Percentiles rank a stretch among this genome's conserved stretches.
Conservation (phyloP, 2,329 filamentous ascomycete species). For the Dactylellina leptospora region DNA sequence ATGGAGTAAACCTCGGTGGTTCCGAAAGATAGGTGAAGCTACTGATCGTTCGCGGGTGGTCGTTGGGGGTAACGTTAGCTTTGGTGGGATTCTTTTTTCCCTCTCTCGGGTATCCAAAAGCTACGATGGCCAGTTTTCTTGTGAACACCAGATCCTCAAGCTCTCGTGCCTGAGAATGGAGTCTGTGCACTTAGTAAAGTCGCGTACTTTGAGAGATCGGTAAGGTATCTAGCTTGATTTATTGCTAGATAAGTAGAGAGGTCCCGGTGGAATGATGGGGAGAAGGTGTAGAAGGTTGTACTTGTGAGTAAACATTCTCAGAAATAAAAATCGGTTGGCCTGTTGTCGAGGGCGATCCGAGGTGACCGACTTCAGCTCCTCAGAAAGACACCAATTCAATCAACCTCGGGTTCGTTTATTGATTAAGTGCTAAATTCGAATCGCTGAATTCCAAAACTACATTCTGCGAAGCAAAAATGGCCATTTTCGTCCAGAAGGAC, state of each 20-base stretch:
- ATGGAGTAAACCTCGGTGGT: background rate
- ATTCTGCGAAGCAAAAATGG: too few relatives aligned
- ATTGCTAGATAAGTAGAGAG: too few relatives aligned
- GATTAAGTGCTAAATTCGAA: too few relatives aligned
- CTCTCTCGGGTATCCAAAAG: too few relatives aligned
- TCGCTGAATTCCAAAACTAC: too few relatives aligned
- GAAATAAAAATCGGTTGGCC: conserved; percentile 6
- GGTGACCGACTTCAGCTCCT: conserved; percentile 5
- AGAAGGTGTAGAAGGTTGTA: conserved; percentile 8
- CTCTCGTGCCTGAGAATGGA: background rate
- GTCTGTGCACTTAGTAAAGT: too few relatives aligned
- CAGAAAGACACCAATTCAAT: conserved; percentile 27
- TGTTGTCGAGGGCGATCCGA: conserved; percentile 37
- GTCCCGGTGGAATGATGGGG: background rate
- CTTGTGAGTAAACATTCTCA: conserved; percentile 4
- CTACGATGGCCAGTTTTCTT: background rate
- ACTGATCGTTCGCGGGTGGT: too few relatives aligned
- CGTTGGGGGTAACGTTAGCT: too few relatives aligned
- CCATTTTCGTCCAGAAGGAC: background rate
- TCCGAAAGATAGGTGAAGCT: too few relatives aligned
- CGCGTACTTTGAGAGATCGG: too few relatives aligned
- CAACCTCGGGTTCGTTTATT: background rate
- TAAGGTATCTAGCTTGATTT: too few relatives aligned
- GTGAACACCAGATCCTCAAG: background rate
- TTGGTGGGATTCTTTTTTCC: too few relatives aligned